A percentile compares a stretch with the other conserved stretches of the same genome.
phyloP scores from a whole-genome alignment of 2,329 filamentous ascomycete species.

The Aureobasidium mangrovei region DNA sequence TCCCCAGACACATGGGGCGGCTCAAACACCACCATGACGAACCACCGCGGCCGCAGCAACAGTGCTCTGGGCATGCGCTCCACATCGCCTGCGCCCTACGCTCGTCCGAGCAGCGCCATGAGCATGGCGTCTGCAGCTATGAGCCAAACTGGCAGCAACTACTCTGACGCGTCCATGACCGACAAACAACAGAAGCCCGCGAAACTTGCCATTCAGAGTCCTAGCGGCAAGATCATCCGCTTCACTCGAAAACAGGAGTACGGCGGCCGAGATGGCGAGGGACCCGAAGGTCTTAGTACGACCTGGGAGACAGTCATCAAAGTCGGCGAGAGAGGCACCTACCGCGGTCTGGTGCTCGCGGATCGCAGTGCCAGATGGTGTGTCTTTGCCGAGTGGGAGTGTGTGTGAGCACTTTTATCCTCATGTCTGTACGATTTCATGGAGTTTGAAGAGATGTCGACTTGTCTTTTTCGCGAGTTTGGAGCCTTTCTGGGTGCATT shows the following conservation, averaged over 20 bases:
- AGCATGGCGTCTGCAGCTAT: conserved; percentile 44
- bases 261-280: conserved; percentile 46
- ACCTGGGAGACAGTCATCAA: conserved; percentile 89
- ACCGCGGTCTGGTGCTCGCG: conserved; percentile 73
- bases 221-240: conserved; percentile 86
- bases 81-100: conserved; percentile 43
- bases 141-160: conserved; percentile 45
- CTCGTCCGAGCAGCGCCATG: conserved; percentile 49
- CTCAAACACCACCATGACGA: conserved; percentile 18
- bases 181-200: conserved; percentile 65
- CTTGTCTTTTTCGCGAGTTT: too few relatives aligned
- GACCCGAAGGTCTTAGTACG: conserved; percentile 58
- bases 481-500: too few relatives aligned
- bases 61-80: conserved; percentile 32
- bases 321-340: conserved; percentile 71
- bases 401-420: conserved; percentile 27
- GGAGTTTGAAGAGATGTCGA: too few relatives aligned
- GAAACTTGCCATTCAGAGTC: conserved; percentile 90
- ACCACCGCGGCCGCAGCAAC: conserved; percentile 20
- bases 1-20: conserved; percentile 31
- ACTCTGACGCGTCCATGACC: conserved; percentile 46
- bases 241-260: conserved; percentile 65
- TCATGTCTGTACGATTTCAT: too few relatives aligned
- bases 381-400: conserved; percentile 84
- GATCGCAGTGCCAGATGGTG: conserved; percentile 81